These are phyloP conservation scores for Letharia lupina DNA, from an alignment of 495 filamentous ascomycete species.

Conservation along the genomic window DNA sequence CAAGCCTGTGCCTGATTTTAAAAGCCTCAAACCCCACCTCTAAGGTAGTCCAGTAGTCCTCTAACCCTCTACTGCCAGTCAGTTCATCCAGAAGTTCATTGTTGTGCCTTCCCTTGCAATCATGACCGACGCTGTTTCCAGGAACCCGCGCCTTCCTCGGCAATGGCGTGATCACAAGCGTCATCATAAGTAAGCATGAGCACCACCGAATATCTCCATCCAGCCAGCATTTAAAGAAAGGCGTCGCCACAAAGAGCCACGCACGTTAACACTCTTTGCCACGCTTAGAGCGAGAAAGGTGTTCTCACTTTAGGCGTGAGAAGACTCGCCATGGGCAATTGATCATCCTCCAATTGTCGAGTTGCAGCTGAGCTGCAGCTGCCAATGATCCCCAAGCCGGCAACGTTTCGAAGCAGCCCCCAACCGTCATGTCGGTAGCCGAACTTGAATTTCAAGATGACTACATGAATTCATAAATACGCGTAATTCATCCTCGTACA, in stretches of 20 bases:
- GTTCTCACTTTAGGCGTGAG: too few relatives aligned
- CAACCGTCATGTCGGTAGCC: neutral
- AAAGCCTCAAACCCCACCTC: neutral
- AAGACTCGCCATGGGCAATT: too few relatives aligned
- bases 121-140: neutral
- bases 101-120: neutral
- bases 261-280: too few relatives aligned
- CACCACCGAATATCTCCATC: neutral
- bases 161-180: neutral
- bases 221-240: neutral
- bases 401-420: neutral
- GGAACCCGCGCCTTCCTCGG: neutral
- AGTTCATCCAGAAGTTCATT: neutral
- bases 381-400: too few relatives aligned
- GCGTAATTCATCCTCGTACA: neutral
- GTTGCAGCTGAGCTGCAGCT: too few relatives aligned
- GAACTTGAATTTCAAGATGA: neutral
- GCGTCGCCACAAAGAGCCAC: neutral
- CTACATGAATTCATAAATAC: neutral
- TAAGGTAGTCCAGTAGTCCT: too few relatives aligned
- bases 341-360: too few relatives aligned
- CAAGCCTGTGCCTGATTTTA: neutral
- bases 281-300: too few relatives aligned
- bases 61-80: too few relatives aligned
- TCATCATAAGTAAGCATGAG: neutral